A percentile compares a stretch with the other conserved stretches of the same genome.
Evolutionary conservation across 768 basidiomycete species (phyloP).

Genomic region (Rhodotorula graminis): DNA sequence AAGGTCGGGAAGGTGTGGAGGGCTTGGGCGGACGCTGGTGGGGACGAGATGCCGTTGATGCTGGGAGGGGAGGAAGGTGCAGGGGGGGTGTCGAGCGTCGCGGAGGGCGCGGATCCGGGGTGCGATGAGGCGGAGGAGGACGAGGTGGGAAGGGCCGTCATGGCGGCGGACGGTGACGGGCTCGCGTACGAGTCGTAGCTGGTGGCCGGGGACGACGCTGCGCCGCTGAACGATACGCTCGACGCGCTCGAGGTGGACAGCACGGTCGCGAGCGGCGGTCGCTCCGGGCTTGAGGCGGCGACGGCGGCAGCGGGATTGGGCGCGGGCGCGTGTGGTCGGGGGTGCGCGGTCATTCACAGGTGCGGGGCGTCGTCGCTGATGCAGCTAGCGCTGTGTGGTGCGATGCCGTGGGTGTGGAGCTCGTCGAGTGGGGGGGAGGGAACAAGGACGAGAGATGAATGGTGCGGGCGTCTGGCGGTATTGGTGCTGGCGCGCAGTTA

Average conservation of each 20-base stretch:
- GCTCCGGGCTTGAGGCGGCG: neutral
- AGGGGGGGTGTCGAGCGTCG: too few relatives aligned
- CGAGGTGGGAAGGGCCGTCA: neutral
- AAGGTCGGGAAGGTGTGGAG: conserved; percentile 37
- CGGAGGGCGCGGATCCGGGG: neutral
- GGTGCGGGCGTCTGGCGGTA: too few relatives aligned
- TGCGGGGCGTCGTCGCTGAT: too few relatives aligned
- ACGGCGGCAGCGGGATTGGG: neutral
- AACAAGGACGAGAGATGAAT: too few relatives aligned
- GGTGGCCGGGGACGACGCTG: conserved; percentile 1
- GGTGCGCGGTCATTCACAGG: too few relatives aligned
- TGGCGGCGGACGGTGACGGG: neutral
- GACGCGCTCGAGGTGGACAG: conserved; percentile 7
- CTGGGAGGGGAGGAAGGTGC: too few relatives aligned
- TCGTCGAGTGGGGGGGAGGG: neutral
- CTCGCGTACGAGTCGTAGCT: neutral
- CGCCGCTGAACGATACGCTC: neutral
- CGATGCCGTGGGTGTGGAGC: too few relatives aligned
- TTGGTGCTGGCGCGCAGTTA: too few relatives aligned
- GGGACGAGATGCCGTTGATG: neutral
- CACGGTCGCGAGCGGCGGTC: neutral
- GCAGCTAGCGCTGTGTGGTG: too few relatives aligned
- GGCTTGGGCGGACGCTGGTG: neutral
- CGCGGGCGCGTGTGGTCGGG: neutral
- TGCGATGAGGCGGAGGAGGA: neutral